These are phyloP conservation scores for Cercospora canescens DNA, from an alignment of 2,329 filamentous ascomycete species.

Conservation along the genomic window DNA sequence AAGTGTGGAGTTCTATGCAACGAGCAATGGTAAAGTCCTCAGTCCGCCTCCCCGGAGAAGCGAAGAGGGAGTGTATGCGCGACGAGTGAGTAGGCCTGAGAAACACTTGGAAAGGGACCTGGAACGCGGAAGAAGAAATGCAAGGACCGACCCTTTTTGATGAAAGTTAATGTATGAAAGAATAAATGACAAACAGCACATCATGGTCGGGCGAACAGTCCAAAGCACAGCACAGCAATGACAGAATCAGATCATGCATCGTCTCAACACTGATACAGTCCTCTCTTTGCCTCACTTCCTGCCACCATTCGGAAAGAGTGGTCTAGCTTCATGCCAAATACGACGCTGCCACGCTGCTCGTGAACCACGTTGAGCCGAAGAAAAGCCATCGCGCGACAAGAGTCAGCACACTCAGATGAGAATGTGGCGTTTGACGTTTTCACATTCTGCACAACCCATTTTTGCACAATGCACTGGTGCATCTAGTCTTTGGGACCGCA, in stretches of 20 bases:
- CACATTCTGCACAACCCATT: background rate
- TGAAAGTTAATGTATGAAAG: background rate
- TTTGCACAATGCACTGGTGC: background rate
- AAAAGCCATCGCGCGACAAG: background rate
- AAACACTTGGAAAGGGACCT: constrained; percentile 10
- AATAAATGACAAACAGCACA: background rate
- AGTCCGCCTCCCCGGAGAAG: constrained; percentile 13
- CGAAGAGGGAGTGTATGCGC: constrained; percentile 9
- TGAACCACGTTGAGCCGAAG: background rate
- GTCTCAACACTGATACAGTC: background rate
- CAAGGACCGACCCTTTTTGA: constrained; percentile 12
- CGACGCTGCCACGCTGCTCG: background rate
- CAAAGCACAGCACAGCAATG: background rate
- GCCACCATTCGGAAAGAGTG: background rate
- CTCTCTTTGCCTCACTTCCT: background rate
- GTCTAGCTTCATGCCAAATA: background rate
- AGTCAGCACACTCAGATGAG: background rate
- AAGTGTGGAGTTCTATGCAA: constrained; percentile 20
- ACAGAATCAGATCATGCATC: background rate
- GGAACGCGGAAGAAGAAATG: constrained; percentile 17
- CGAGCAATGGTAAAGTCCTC: constrained; percentile 13
- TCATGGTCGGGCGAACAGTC: background rate
- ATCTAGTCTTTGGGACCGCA: background rate
- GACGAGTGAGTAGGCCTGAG: constrained; percentile 5
- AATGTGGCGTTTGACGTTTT: background rate